Base-by-base conservation (phyloP, 192 early-diverging fungal species). In the Allomyces arbusculus region DNA sequence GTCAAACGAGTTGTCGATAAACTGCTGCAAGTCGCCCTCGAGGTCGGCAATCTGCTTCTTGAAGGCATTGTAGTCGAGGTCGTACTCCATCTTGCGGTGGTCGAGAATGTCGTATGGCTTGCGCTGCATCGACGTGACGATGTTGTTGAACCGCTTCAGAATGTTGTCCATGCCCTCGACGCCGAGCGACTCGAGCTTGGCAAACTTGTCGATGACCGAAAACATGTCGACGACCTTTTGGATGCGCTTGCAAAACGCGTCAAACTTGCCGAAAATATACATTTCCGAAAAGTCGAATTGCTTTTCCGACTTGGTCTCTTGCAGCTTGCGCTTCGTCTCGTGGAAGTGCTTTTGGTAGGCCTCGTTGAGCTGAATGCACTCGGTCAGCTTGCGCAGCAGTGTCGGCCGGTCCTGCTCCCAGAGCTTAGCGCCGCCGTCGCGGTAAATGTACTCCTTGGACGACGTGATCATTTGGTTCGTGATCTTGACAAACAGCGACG, bases 241-340 rank as follows among this genome's bases (percentile, higher is more conserved):
- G 66, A 84, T 81, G 16, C 83, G 77, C 68, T 84, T 84, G 76
- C 83, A 84, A 66, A 84, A 84, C 20, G 83, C 83, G 69, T 84
- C 83, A 67, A 84, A 84, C 67, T 84, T 84, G 33, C 83, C 83
- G 67, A 84, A 84, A 68, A 84, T 84, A 69, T 84, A 84, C 83
- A 84, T 84, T 76, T 84, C 82, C 11, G 77, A 79, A 66, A 84
- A 84, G 69, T 84, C 82, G 64, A 84, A 84, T 61, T 84, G 83
- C 69, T 84, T 84, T 68, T 84, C 83, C 20, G 71, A 64, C 7
- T 82, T 82, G 6, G 78, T 80, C 64, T 84, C 83, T 68, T 80
- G 76, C 16, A 84, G 75, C 65, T 80, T 80, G 40, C 67, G 65
- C 71, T 84, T 84, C n/a, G 74, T 80, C 55, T 84, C 83, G 62